Evolutionary conservation across 176 grass and related monocot genomes (phyloP), one percentile per base, ranked within the genome.

Genomic region (Ensete ventricosum): DNA sequence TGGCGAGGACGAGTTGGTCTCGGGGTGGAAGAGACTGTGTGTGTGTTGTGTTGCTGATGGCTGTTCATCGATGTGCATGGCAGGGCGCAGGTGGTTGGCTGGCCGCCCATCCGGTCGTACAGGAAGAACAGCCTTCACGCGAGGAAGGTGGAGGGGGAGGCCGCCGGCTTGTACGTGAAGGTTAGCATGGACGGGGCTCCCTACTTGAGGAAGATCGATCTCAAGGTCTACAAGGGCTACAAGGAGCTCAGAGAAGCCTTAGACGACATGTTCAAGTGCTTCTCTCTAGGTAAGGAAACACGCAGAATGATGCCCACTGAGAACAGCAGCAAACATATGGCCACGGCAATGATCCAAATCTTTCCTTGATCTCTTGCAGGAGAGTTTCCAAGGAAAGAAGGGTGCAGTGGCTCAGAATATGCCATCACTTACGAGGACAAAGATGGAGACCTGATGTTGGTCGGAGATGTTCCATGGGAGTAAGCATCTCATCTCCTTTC

Each of bases 151-250:
- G 76, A 27, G n/a, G 78, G 55, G 12, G 84, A 86, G 71, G 52
- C 12, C 1, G 91, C 75, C 53, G 91, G 85, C 8, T 62, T 86
- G 49, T 92, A 78, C 2, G 87, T 92, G 71, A 96, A 96, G 75
- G 93, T 96, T 64, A 96, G 93, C 87, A 96, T 96, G 93, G 93
- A 92, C 69, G 93, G 93, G 13, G 93, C 87, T 55, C 93, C 89
- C 12, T 90, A 92, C 80, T 81, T 92, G 74, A 88, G 93, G 54
- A 92, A 96, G 83, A 86, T 92, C 53, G 89, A 96, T 78, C 93
- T 96, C 62, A 80, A 77, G 73, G 79, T 88, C 76, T 90, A 88
- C 83, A 86, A 83, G 60, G 93, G 89, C 14, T 92, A 96, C 83
- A 74, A 48, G 77, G 93, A 96, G 63, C 89, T 96, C 14, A 77